These are phyloP conservation scores for Saccharomycopsis vini DNA, from an alignment of 805 yeast genomes.

Conservation along the genomic window DNA sequence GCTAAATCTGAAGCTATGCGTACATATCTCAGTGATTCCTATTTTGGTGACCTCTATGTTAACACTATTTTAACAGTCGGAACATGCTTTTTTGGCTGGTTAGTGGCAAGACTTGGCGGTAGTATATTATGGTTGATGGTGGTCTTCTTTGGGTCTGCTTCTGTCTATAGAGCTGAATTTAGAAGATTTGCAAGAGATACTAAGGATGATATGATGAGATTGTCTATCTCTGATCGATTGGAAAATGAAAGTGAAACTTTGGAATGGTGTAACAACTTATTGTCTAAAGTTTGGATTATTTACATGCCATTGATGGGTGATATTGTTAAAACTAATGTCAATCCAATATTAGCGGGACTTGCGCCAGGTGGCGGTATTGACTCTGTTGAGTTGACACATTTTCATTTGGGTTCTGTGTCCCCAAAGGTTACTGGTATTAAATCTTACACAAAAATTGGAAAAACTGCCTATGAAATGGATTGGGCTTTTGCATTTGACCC, in stretches of 20 bases:
- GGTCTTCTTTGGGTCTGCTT: slow-evolving; percentile 50
- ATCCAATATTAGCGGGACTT: slow-evolving; percentile 54
- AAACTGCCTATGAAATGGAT: slow-evolving; percentile 68
- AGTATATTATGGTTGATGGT: slow-evolving; percentile 56
- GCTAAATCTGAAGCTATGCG: slow-evolving; percentile 34
- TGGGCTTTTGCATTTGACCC: slow-evolving; percentile 80
- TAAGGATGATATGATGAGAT: slow-evolving; percentile 67
- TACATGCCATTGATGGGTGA: slow-evolving; percentile 82
- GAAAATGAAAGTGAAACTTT: slow-evolving; percentile 62
- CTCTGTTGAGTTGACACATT: slow-evolving; percentile 61
- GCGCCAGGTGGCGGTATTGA: slow-evolving; percentile 83
- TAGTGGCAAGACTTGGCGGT: slow-evolving; percentile 51
- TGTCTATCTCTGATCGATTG: slow-evolving; percentile 51
- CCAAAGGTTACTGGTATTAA: slow-evolving; percentile 66
- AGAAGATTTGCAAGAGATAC: slow-evolving; percentile 68
- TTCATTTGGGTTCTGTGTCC: slow-evolving; percentile 73
- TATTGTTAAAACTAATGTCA: slow-evolving; percentile 62
- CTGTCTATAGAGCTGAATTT: slow-evolving; percentile 64
- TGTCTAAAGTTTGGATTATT: slow-evolving; percentile 79
- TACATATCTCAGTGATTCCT: slow-evolving; percentile 57
- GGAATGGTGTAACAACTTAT: slow-evolving; percentile 71
- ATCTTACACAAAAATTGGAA: slow-evolving; percentile 63
- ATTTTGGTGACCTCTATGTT: slow-evolving; percentile 65
- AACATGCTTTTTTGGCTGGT: slow-evolving; percentile 66
- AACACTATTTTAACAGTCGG: slow-evolving; percentile 57